Conservation (phyloP, 139 green algal genomes). For the Astrephomene gubernaculifera region DNA sequence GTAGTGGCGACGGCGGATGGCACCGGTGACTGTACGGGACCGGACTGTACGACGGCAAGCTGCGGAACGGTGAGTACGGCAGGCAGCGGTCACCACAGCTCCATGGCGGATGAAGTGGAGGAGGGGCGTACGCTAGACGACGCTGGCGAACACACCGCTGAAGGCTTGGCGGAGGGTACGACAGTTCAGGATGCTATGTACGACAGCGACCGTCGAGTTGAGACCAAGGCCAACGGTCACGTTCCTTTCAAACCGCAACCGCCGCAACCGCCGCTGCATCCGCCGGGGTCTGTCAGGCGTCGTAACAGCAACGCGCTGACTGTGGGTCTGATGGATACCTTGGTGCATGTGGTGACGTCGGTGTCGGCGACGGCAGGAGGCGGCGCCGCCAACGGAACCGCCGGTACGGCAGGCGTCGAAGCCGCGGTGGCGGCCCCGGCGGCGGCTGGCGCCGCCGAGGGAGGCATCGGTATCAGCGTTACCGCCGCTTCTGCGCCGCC, state of each 20-base stretch:
- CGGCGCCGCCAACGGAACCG: background rate
- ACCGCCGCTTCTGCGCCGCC: background rate
- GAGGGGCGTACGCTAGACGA: no score
- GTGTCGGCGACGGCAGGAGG: background rate
- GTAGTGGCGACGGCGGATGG: background rate
- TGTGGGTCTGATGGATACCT: background rate
- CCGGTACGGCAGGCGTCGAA: background rate
- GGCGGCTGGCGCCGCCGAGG: background rate
- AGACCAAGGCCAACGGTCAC: no score
- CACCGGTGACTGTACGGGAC: background rate
- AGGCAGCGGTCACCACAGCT: background rate
- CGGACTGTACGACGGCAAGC: background rate
- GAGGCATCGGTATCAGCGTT: slow-evolving; percentile 29
- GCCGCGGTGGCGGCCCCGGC: background rate
- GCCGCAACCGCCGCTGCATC: background rate
- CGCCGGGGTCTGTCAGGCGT: no score
- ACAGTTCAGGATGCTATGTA: no score
- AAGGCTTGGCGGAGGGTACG: no score
- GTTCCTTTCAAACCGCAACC: no score
- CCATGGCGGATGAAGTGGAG: no score
- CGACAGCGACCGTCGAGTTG: no score
- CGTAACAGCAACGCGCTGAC: background rate
- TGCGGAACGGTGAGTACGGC: background rate
- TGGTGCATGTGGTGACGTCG: slow-evolving; percentile 21
- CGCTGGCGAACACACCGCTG: no score